Evolutionary conservation across 2,329 filamentous ascomycete genomes (phyloP), one percentile per base, ranked within the genome.

Genomic region (Colletotrichum scovillei): DNA sequence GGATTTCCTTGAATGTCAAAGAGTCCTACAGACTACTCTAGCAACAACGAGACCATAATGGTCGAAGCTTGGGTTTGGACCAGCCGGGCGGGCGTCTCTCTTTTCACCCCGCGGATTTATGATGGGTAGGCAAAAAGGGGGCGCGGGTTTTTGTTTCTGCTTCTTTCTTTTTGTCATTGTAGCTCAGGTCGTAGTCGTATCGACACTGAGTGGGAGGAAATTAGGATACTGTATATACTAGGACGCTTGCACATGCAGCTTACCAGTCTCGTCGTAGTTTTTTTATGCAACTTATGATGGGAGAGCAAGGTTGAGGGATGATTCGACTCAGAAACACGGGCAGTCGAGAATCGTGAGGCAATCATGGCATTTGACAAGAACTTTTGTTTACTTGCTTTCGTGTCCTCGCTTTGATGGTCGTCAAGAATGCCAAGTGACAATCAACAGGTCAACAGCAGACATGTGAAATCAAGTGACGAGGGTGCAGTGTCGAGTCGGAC

Each of bases 91-190:
- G 62, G 35, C 30, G 57, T 62, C 55, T 62, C 62, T 28, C 32
- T 35, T 63, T 60, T 71, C 22, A 55, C 26, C 71, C 62, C 32
- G 56, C 56, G 68, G 57, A 35, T 60, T 66, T 56, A 55, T 53
- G 71, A 46, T 53, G 56, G 71, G 32, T 55, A 71, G 62, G 60
- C 38, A 70, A 73, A 73, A 73, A 62, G 67, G 62, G 52, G 59
- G 67, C 49, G 67, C 67, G 56, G 55, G 32, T 32, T 30, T 42
- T 26, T 69, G 26, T 26, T 24, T 38, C 26, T 26, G 24, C 52
- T 32, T 57, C 22, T 69, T 11, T 32, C 35, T 24, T 28, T 59
- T 59, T 28, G 12, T 30, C 12, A 28, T 63, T 35, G 12, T 24
- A 26, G 35, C 32, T 66, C 26, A n/a, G 30, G 22, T 30, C 14